These are phyloP conservation scores for Elsinoe australis DNA, from an alignment of 2,329 filamentous ascomycete species.

Conservation along the genomic window DNA sequence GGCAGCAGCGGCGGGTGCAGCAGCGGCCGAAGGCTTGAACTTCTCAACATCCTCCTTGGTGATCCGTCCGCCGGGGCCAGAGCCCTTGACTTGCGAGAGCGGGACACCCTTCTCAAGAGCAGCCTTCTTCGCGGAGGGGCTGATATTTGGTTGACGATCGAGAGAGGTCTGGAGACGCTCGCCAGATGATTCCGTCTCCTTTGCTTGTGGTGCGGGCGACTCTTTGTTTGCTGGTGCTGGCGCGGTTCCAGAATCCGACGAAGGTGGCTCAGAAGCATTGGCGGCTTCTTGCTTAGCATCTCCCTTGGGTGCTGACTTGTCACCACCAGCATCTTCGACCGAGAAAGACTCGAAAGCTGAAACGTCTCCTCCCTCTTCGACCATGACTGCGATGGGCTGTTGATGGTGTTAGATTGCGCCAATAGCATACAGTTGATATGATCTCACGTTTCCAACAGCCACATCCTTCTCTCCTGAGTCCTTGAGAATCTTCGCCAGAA, in stretches of 20 bases:
- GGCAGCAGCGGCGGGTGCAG: constrained; percentile 42
- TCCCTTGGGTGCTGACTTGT: constrained; percentile 55
- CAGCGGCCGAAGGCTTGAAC: constrained; percentile 49
- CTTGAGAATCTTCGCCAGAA: constrained; percentile 89
- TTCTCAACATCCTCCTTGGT: constrained; percentile 93
- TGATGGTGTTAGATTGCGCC: constrained; percentile 20
- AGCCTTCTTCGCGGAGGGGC: constrained; percentile 67
- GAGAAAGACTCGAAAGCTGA: constrained; percentile 83
- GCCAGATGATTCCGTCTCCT: constrained; percentile 65
- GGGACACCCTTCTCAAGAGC: constrained; percentile 78
- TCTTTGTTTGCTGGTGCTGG: constrained; percentile 46
- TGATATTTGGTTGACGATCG: constrained; percentile 69
- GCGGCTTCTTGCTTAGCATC: constrained; percentile 58
- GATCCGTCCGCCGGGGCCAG: constrained; percentile 76
- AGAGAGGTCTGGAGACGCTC: constrained; percentile 76
- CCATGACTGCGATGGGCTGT: constrained; percentile 90
- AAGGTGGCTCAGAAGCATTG: constrained; percentile 54
- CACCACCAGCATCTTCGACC: constrained; percentile 82
- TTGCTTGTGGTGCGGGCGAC: constrained; percentile 46
- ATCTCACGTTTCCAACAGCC: constrained; percentile 82
- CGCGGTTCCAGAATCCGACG: constrained; percentile 51
- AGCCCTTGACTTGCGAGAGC: constrained; percentile 73
- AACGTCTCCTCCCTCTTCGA: constrained; percentile 84
- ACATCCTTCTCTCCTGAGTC: constrained; percentile 91
- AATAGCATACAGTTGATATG: neutral